Evolutionary conservation across 805 yeast species (phyloP).

Genomic region (Groenewaldozyma salmanticensis): DNA sequence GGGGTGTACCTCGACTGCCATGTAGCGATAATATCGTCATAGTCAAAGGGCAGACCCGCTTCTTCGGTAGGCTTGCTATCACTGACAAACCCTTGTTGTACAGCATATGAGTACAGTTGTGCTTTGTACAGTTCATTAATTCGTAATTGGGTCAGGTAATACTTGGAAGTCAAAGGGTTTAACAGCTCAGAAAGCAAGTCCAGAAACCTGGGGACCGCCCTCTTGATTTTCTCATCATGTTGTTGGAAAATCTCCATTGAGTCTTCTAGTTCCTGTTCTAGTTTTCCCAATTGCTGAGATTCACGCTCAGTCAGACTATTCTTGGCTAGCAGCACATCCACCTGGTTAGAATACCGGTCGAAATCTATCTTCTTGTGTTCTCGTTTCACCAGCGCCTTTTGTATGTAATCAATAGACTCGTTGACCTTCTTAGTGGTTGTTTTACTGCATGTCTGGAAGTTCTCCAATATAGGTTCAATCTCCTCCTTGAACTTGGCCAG

Average conservation of each 20-base stretch:
- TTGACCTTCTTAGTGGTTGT: conserved; percentile 17
- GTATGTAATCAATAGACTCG: conserved; percentile 22
- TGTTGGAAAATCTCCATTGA: conserved; percentile 23
- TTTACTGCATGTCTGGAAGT: conserved; percentile 17
- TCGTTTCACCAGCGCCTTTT: conserved; percentile 26
- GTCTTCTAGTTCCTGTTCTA: conserved; percentile 22
- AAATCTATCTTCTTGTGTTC: conserved; percentile 31
- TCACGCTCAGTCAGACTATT: conserved; percentile 22
- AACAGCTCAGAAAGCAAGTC: conserved; percentile 24
- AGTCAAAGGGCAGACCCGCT: conserved; percentile 2
- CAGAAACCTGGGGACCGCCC: conserved; percentile 22
- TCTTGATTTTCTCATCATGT: conserved; percentile 23
- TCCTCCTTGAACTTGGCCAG: conserved; percentile 17
- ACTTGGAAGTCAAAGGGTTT: conserved; percentile 21
- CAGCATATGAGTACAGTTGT: conserved; percentile 16
- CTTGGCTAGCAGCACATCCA: conserved; percentile 24
- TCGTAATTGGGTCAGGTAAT: conserved; percentile 21
- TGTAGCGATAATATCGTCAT: conserved; percentile 17
- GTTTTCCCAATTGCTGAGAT: conserved; percentile 17
- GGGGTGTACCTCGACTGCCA: conserved; percentile 22
- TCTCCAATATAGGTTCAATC: conserved; percentile 17
- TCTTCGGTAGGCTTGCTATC: conserved; percentile 4
- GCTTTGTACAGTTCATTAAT: conserved; percentile 19
- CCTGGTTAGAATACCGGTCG: conserved; percentile 25
- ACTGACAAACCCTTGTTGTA: conserved; percentile 17